Evolutionary conservation across 2,329 filamentous ascomycete species (phyloP).

Genomic region (Cordyceps cateniannulata): DNA sequence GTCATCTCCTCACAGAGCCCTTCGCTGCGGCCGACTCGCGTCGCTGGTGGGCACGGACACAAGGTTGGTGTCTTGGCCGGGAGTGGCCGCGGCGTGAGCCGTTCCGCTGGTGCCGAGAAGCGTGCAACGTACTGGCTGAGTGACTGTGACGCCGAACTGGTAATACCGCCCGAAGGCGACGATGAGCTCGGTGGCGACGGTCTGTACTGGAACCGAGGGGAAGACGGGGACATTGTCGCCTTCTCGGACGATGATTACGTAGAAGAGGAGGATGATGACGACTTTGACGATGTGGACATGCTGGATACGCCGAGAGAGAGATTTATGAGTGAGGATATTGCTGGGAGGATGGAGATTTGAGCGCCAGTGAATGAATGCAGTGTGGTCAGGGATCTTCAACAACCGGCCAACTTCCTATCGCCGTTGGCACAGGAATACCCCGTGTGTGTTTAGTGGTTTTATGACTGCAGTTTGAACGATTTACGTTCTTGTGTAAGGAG

Average conservation of each 20-base stretch:
- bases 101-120: constrained; percentile 43
- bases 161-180: constrained; percentile 39
- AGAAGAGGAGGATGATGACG: constrained; percentile 39
- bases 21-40: constrained; percentile 30
- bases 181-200: constrained; percentile 45
- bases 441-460: not conserved
- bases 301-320: constrained; percentile 40
- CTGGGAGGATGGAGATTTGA: constrained; percentile 56
- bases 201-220: constrained; percentile 51
- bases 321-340: constrained; percentile 57
- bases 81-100: constrained; percentile 6
- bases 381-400: not conserved
- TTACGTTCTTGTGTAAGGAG: not conserved
- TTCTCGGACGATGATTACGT: constrained; percentile 46
- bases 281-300: constrained; percentile 35
- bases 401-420: not conserved
- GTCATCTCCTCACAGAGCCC: constrained; percentile 62
- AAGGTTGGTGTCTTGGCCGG: constrained; percentile 12
- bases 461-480: not conserved
- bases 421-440: not conserved
- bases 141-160: constrained; percentile 48
- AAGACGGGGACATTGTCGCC: constrained; percentile 50
- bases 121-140: constrained; percentile 86
- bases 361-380: not conserved
- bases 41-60: constrained; percentile 21